Evolutionary conservation across 768 basidiomycete genomes (phyloP).

Genomic region (Naganishia vaughanmartiniae): DNA sequence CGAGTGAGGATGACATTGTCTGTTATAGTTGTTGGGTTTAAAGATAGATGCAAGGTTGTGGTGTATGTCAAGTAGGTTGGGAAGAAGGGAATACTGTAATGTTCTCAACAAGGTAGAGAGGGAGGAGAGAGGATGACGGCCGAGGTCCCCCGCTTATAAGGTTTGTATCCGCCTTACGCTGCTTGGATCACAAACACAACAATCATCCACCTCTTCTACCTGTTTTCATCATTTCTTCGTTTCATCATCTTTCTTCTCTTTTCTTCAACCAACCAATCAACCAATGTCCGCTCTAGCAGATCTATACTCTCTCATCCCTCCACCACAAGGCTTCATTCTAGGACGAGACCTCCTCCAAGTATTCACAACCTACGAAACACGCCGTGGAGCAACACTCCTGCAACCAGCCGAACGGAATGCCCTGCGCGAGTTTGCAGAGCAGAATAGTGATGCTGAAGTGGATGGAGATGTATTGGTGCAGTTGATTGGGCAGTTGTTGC

Average conservation of each 20-base stretch:
- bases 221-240: too few relatives aligned
- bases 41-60: too few relatives aligned
- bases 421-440: background rate
- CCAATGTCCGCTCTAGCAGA: slow-evolving; percentile 12
- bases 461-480: slow-evolving; percentile 4
- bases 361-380: slow-evolving; percentile 6
- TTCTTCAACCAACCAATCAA: background rate
- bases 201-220: too few relatives aligned
- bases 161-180: background rate
- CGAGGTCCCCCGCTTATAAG: background rate
- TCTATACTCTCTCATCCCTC: slow-evolving; percentile 14
- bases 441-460: background rate
- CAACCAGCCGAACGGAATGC: slow-evolving; percentile 5
- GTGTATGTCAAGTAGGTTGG: too few relatives aligned
- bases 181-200: too few relatives aligned
- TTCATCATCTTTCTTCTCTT: too few relatives aligned
- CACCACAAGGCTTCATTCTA: slow-evolving; percentile 1
- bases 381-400: slow-evolving; percentile 10
- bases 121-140: too few relatives aligned
- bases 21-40: background rate
- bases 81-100: too few relatives aligned
- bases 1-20: background rate
- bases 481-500: slow-evolving; percentile 22
- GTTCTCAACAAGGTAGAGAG: too few relatives aligned
- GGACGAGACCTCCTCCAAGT: slow-evolving; percentile 6